Conservation (phyloP, 139 green algal genomes). For the Astrephomene gubernaculifera region DNA sequence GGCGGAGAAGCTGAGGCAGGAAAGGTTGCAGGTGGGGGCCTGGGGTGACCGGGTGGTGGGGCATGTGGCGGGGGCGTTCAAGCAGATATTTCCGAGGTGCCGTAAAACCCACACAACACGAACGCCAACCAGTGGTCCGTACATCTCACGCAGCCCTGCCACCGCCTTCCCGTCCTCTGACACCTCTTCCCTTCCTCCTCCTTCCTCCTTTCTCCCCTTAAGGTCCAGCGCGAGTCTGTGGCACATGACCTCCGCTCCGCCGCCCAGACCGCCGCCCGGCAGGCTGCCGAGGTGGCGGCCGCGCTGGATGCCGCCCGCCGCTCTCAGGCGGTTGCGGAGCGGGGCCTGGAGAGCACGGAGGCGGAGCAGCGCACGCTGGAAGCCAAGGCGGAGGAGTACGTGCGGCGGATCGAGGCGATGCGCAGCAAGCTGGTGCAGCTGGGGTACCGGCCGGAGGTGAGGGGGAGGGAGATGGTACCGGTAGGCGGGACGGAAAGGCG, state of each 20-base stretch:
- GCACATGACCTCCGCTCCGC: background rate
- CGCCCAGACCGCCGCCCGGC: background rate
- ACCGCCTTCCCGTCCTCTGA: no score
- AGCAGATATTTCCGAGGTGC: no score
- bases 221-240: background rate
- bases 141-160: no score
- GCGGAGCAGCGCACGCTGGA: background rate
- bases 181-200: no score
- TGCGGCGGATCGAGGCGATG: background rate
- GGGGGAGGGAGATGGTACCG: no score
- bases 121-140: no score
- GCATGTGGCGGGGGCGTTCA: no score
- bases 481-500: background rate
- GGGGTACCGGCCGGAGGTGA: conserved; percentile 13
- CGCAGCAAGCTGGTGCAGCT: background rate
- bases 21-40: conserved; percentile 7
- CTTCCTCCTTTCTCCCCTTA: no score
- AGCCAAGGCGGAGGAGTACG: background rate
- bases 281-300: background rate
- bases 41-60: background rate
- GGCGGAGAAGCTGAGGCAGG: background rate
- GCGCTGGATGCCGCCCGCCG: background rate
- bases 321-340: background rate
- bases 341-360: background rate
- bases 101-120: no score